phyloP scores from a whole-genome alignment of 441 rosid genomes.

The Melastoma candidum region DNA sequence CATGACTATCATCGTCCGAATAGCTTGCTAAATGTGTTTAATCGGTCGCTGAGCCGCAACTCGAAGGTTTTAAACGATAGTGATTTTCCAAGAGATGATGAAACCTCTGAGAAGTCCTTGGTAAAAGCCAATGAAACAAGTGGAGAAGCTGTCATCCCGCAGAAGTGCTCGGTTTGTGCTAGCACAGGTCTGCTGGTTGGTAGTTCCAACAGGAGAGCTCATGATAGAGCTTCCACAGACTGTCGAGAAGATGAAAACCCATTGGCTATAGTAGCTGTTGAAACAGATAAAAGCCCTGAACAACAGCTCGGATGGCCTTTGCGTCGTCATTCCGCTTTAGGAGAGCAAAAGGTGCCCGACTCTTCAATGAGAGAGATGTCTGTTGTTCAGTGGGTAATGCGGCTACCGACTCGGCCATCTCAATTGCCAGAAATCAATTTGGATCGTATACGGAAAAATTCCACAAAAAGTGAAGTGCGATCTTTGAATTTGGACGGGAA shows the following conservation, averaged over 20 bases:
- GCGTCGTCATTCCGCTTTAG: too few species aligned
- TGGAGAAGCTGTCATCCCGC: constrained; percentile 21
- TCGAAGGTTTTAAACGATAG: constrained; percentile 38
- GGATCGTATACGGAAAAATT: too few species aligned
- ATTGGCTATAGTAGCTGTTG: too few species aligned
- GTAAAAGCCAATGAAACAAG: constrained; percentile 24
- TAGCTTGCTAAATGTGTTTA: constrained; percentile 44
- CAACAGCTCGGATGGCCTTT: too few species aligned
- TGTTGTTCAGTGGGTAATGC: constrained; percentile 5
- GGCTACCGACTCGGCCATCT: constrained; percentile 2
- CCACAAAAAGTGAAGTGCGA: too few species aligned
- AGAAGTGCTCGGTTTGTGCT: constrained; percentile 52
- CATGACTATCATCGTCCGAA: constrained; percentile 30
- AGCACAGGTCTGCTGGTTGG: constrained; percentile 18
- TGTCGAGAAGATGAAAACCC: constrained; percentile 3
- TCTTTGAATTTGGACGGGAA: too few species aligned
- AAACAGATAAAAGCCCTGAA: too few species aligned
- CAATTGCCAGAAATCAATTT: too few species aligned
- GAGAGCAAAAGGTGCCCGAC: too few species aligned
- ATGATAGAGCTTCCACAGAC: neutral
- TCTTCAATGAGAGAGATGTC: constrained; percentile 1
- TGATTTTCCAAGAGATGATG: constrained; percentile 22
- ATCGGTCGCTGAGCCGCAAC: constrained; percentile 38
- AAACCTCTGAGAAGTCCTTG: constrained; percentile 36
- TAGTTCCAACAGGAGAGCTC: constrained; percentile 10